Conservation (phyloP, 495 filamentous ascomycete genomes). For the Aspergillus coremiiformis region DNA sequence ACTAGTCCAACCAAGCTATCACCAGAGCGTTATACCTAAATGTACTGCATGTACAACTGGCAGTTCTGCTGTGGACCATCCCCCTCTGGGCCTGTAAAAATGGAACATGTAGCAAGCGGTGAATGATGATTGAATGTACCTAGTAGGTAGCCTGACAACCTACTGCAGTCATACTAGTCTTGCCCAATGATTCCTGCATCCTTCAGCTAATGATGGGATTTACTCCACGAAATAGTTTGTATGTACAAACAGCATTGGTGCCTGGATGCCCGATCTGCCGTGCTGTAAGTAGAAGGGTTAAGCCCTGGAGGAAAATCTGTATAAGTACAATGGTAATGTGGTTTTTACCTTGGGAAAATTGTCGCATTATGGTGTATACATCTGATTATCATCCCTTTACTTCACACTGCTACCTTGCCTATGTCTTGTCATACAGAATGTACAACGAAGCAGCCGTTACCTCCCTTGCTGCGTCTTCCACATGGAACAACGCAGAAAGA, state of each 20-base stretch:
- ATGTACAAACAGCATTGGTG: neutral
- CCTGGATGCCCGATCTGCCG: conserved; percentile 1
- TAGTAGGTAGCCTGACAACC: neutral
- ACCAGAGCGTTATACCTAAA: too few species aligned
- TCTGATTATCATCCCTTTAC: neutral
- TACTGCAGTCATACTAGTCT: neutral
- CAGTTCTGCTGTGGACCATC: neutral
- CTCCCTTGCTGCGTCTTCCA: neutral
- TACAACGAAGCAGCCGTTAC: neutral
- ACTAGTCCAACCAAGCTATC: too few species aligned
- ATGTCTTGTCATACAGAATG: neutral
- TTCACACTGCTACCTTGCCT: neutral
- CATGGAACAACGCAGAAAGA: neutral
- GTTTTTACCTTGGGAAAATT: neutral
- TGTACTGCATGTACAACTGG: conserved; percentile 11
- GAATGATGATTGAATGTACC: neutral
- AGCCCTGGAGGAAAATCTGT: neutral
- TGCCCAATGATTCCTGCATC: neutral
- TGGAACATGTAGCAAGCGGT: conserved; percentile 12
- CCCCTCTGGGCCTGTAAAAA: conserved; percentile 10
- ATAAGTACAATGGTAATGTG: neutral
- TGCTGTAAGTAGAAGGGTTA: neutral
- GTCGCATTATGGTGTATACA: neutral
- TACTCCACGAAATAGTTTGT: too few species aligned
- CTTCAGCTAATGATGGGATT: neutral